Evolutionary conservation across 1,139 yeast species (phyloP), one percentile per base, ranked within the genome.

Genomic region (Hyphopichia buzzinii): DNA sequence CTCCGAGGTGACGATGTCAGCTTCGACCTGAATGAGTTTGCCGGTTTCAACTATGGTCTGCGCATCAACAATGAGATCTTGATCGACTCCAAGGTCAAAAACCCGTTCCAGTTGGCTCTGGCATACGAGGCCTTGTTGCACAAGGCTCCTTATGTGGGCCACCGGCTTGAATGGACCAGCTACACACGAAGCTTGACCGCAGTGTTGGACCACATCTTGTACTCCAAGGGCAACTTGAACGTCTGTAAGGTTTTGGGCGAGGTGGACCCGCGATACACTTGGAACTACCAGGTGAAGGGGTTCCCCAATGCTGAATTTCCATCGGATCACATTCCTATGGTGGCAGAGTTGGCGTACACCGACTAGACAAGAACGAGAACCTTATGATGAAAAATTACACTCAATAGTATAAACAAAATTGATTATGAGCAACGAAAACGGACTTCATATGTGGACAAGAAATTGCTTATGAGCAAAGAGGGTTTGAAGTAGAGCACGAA

Each of bases 201-300:
- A 10, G 68, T 77, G 2, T 73, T 79, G 35, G 84, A 78, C 47
- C 80, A 78, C 49, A 72, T 78, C n/a, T 77, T 81, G 79, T 73
- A 62, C 43, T 72, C 72, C 39, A 59, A 59, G 13, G 54, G 59
- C 44, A 46, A 44, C 22, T 48, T 55, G 29, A 36, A 39, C 17
- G 49, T 51, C 2, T 31, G 38, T n/a, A 41, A 42, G 28, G 39
- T 57, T 13, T 39, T 57, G 15, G 50, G 61, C 17, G 55, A 46
- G 19, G 62, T 57, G 16, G 52, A 54, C 35, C 35, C 38, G n/a
- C 29, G 33, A 3, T 57, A 57, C 35, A 44, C 44, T 21, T 23
- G 39, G 10, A 39, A 41, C 27, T 33, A 36, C n/a, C 31, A 41
- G 11, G 44, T 52, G 3, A 36, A 40, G 10, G 72, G 73, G 2